Evolutionary conservation across 1,284 basidiomycete species (phyloP).

Genomic region (Exsudoporus floridanus): DNA sequence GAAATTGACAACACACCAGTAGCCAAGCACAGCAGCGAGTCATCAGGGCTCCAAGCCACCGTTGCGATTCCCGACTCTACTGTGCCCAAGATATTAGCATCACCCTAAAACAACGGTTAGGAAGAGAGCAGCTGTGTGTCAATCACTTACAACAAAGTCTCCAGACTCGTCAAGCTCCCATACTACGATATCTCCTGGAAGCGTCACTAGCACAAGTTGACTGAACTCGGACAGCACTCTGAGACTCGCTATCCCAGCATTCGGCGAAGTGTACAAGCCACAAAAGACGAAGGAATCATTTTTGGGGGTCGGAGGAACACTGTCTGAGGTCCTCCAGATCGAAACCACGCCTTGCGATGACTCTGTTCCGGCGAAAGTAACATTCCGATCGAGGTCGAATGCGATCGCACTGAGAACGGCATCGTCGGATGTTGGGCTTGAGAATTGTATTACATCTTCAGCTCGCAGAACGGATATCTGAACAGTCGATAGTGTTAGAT

Average conservation of each 20-base stretch:
- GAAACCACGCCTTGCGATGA: conserved; percentile 60
- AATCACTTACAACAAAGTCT: conserved; percentile 40
- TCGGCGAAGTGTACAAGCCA: conserved; percentile 24
- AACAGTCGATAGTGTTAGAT: conserved; percentile 29
- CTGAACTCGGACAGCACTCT: conserved; percentile 67
- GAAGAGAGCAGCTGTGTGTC: background rate
- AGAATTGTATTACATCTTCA: conserved; percentile 44
- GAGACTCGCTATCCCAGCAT: conserved; percentile 56
- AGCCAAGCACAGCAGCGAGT: conserved; percentile 77
- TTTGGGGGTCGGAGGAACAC: conserved; percentile 14
- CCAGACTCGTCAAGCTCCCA: conserved; percentile 55
- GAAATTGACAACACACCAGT: conserved; percentile 55
- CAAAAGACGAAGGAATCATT: conserved; percentile 27
- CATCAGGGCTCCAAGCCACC: conserved; percentile 90
- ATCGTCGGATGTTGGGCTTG: conserved; percentile 35
- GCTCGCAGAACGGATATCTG: conserved; percentile 16
- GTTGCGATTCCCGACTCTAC: conserved; percentile 84
- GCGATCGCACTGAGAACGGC: conserved; percentile 47
- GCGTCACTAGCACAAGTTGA: conserved; percentile 61
- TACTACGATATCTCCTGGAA: conserved; percentile 78
- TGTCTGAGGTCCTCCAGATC: conserved; percentile 51
- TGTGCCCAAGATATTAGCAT: conserved; percentile 76
- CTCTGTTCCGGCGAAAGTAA: conserved; percentile 62
- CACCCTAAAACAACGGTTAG: conserved; percentile 18
- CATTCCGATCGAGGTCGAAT: conserved; percentile 68